Base-by-base conservation (phyloP, 148 eudicot species). In the Spergularia marina region DNA sequence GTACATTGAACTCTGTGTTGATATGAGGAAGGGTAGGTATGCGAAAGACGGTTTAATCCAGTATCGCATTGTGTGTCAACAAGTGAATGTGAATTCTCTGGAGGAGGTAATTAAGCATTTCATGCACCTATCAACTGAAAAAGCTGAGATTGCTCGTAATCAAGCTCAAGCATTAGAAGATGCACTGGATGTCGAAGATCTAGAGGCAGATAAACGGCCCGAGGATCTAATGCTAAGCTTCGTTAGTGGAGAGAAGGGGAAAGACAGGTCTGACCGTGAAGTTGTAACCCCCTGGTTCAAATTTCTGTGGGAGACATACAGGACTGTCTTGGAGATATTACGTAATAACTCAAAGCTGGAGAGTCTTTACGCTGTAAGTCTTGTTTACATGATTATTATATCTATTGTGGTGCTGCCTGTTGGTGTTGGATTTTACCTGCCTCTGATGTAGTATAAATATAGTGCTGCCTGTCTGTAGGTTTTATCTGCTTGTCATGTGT, bases 251-350 rank as follows among this genome's bases (percentile, higher is more conserved):
- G 93, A 94, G 76, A 94, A 94, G 83, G 98, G 96, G 36, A 94
- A 91, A 85, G 98, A 94, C 23, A 80, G 98, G 75, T 91, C 98
- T 78, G 98, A 94, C 65, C 88, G 96, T 21, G 97, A 94, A 81
- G 90, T 91, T 79, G 97, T 94, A 54, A 94, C 98, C 15, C 98
- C 98, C 1, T 94, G 98, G 91, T 94, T 94, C 80, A 94, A 91
- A 71, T 91, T 91, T 76, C 73, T 91, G 80, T 94, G 98, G 98
- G 98, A 94, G 81, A 91, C 98, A 0, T 94, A 94, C 77, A 81
- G 98, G 80, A 91, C 91, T 10, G 95, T 94, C 60, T 79, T 91
- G 20, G 98, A 94, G 73, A 89, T 94, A 52, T 75, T 94, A 65
- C 87, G 97, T 74, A 94, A 94, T 85, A 94, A 94, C 83, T 91